A percentile compares a stretch with the other conserved stretches of the same genome.
Conservation (phyloP, 1,139 yeast species). For the Lodderomyces metapsilosis region DNA sequence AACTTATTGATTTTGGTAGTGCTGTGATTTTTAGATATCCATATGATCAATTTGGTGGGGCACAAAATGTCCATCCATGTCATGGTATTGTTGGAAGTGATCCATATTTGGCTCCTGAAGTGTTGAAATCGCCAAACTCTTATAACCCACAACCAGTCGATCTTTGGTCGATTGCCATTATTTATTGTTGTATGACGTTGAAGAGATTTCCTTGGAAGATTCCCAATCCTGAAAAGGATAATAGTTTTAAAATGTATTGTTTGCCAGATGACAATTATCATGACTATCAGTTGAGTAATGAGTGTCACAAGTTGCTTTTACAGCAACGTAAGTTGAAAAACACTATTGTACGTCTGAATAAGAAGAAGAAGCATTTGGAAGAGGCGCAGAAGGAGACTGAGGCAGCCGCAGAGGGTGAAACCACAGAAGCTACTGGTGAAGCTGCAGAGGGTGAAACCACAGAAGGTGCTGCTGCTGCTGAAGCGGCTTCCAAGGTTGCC, state of each 20-base stretch:
- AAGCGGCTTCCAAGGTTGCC: not conserved
- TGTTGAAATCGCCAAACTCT: conserved; percentile 59
- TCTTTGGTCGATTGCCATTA: conserved; percentile 93
- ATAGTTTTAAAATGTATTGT: conserved; percentile 67
- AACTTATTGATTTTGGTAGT: conserved; percentile 93
- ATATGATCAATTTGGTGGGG: conserved; percentile 54
- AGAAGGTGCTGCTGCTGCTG: conserved; percentile 3
- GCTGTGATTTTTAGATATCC: conserved; percentile 95
- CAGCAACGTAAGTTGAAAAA: conserved; percentile 47
- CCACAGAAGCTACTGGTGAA: not conserved
- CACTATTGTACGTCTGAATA: conserved; percentile 43
- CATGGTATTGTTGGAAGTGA: conserved; percentile 97
- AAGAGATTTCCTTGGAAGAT: conserved; percentile 97
- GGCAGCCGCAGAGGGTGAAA: conserved; percentile 4
- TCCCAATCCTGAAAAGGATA: conserved; percentile 78
- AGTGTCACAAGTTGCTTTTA: conserved; percentile 46
- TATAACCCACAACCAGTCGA: conserved; percentile 95
- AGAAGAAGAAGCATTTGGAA: conserved; percentile 31
- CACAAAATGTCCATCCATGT: conserved; percentile 66
- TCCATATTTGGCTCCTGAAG: conserved; percentile 97
- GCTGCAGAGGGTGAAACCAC: not conserved
- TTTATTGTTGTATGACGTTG: conserved; percentile 92
- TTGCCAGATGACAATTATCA: conserved; percentile 55
- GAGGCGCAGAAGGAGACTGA: conserved; percentile 14
- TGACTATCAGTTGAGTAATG: conserved; percentile 51